Conservation (phyloP, 1,139 yeast genomes). For the Saccharomyces hybrid region DNA sequence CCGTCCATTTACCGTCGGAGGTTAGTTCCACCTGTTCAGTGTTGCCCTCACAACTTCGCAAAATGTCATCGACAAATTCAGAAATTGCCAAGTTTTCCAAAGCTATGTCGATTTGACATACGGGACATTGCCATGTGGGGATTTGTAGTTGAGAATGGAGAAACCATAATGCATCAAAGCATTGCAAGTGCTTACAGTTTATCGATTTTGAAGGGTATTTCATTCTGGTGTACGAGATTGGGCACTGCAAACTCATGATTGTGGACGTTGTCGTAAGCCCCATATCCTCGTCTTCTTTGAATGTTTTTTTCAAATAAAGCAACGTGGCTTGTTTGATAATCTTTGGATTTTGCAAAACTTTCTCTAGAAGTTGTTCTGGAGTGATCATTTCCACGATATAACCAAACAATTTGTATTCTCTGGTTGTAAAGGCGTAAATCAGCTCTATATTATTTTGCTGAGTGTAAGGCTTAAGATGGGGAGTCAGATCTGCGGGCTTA, state of each 20-base stretch:
- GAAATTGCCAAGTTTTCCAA: constrained; percentile 52
- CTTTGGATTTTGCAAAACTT: constrained; percentile 37
- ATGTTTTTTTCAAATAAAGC: constrained; percentile 36
- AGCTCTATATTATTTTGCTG: constrained; percentile 40
- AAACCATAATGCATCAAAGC: constrained; percentile 61
- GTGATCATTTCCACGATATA: constrained; percentile 47
- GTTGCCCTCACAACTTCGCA: constrained; percentile 39
- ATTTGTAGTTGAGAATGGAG: constrained; percentile 52
- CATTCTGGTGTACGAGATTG: constrained; percentile 56
- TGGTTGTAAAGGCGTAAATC: constrained; percentile 46
- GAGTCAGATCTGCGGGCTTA: constrained; percentile 58
- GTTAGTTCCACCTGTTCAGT: constrained; percentile 50
- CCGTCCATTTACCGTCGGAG: constrained; percentile 54
- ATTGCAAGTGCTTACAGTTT: constrained; percentile 58
- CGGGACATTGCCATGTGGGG: constrained; percentile 65
- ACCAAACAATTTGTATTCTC: constrained; percentile 41
- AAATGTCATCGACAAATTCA: constrained; percentile 50
- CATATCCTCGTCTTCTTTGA: constrained; percentile 43
- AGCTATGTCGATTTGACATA: constrained; percentile 43
- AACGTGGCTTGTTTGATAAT: constrained; percentile 42
- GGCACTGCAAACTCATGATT: constrained; percentile 54
- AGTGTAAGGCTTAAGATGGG: constrained; percentile 33
- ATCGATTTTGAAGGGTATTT: constrained; percentile 52
- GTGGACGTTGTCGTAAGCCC: constrained; percentile 52
- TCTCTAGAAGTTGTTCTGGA: constrained; percentile 34